Conservation (phyloP, 768 basidiomycete genomes). For the Hypholoma fasciculare region DNA sequence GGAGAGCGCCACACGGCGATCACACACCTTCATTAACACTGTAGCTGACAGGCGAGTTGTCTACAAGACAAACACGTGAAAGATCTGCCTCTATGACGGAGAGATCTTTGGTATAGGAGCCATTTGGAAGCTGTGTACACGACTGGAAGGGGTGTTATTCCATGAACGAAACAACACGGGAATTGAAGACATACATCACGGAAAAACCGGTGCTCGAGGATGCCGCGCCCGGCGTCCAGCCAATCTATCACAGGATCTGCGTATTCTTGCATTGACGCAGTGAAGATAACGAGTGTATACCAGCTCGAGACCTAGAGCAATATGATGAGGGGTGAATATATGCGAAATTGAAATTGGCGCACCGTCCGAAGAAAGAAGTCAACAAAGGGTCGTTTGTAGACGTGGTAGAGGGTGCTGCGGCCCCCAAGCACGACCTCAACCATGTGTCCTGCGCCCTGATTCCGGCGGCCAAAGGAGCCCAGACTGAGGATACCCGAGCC, state of each 20-base stretch:
- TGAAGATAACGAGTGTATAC: constrained; percentile 99
- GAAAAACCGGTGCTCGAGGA: constrained; percentile 86
- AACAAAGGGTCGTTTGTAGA: constrained; percentile 97
- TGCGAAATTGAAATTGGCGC: constrained; percentile 10
- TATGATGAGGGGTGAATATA: neutral
- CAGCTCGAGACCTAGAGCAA: constrained; percentile 83
- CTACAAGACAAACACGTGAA: constrained; percentile 90
- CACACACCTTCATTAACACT: constrained; percentile 85
- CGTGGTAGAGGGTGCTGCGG: constrained; percentile 90
- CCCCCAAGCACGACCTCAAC: constrained; percentile 93
- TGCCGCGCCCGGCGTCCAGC: constrained; percentile 93
- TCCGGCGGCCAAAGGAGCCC: constrained; percentile 49
- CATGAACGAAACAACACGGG: constrained; percentile 4
- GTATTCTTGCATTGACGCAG: constrained; percentile 99
- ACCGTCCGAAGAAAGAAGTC: constrained; percentile 55
- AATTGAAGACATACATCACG: constrained; percentile 67
- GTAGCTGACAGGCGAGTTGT: constrained; percentile 95
- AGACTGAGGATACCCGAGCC: constrained; percentile 67
- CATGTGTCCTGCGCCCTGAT: constrained; percentile 76
- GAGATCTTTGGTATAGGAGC: constrained; percentile 94
- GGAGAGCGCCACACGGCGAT: neutral
- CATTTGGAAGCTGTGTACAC: constrained; percentile 89
- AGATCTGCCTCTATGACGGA: constrained; percentile 87
- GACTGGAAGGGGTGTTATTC: constrained; percentile 48
- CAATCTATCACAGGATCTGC: constrained; percentile 99